Conservation (phyloP, 495 filamentous ascomycete genomes). For the Hyphodiscus hymeniophilus region DNA sequence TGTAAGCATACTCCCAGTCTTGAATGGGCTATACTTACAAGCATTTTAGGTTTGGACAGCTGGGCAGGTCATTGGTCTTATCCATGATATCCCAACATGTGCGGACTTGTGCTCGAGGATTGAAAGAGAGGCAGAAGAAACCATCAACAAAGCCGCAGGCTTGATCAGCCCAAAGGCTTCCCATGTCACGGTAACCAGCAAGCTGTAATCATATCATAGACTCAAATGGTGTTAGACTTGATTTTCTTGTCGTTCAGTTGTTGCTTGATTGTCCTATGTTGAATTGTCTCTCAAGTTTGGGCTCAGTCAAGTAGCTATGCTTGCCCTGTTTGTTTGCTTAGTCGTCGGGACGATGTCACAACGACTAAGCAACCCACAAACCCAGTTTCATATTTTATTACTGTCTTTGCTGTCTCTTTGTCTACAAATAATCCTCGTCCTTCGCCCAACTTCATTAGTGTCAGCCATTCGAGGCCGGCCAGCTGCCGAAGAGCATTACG, state of each 20-base stretch:
- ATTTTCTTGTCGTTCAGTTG: too few relatives aligned
- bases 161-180: slow-evolving; percentile 14
- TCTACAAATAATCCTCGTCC: too few relatives aligned
- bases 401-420: too few relatives aligned
- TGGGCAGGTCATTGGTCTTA: slow-evolving; percentile 57
- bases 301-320: too few relatives aligned
- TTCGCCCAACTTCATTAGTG: too few relatives aligned
- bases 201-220: slow-evolving; percentile 14
- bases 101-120: slow-evolving; percentile 45
- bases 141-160: slow-evolving; percentile 28
- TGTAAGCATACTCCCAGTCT: slow-evolving; percentile 41
- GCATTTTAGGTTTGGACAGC: slow-evolving; percentile 49
- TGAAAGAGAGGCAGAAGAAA: slow-evolving; percentile 51
- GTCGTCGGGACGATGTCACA: too few relatives aligned
- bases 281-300: neutral
- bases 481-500: too few relatives aligned
- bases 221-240: too few relatives aligned
- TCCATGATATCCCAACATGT: slow-evolving; percentile 57
- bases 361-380: too few relatives aligned
- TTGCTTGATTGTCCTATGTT: neutral
- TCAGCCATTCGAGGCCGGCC: too few relatives aligned
- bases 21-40: slow-evolving; percentile 3
- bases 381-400: too few relatives aligned
- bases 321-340: too few relatives aligned
- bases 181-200: slow-evolving; percentile 9